Evolutionary conservation across 2,329 filamentous ascomycete genomes (phyloP).

Genomic region (Mycosphaerelloides madeirae): DNA sequence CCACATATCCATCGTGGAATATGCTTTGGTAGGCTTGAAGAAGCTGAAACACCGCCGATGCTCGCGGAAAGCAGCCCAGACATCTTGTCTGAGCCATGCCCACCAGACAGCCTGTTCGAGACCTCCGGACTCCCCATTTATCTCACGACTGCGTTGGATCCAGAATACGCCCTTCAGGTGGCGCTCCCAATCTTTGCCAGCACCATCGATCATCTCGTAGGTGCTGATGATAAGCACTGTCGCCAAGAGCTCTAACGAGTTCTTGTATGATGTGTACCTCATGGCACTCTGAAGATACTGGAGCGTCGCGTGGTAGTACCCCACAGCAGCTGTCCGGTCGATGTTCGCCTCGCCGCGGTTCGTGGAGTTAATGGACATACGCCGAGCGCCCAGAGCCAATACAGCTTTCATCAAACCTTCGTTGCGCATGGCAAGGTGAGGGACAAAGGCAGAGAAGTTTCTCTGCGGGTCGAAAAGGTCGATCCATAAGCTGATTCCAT

Average conservation of each 20-base stretch:
- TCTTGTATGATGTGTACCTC: conserved; percentile 54
- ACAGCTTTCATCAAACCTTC: conserved; percentile 55
- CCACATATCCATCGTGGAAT: conserved; percentile 46
- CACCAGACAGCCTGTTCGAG: conserved; percentile 59
- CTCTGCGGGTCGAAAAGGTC: conserved; percentile 43
- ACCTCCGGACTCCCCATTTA: conserved; percentile 55
- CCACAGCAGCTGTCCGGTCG: conserved; percentile 34
- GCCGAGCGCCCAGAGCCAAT: conserved; percentile 52
- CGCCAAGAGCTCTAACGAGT: conserved; percentile 54
- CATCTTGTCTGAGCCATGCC: conserved; percentile 62
- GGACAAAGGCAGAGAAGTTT: conserved; percentile 37
- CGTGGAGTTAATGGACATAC: conserved; percentile 41
- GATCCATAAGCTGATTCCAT: conserved; percentile 36
- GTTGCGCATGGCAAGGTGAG: conserved; percentile 47
- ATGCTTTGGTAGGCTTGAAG: conserved; percentile 51
- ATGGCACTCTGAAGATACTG: conserved; percentile 59
- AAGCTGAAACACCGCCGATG: conserved; percentile 53
- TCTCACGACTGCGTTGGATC: conserved; percentile 59
- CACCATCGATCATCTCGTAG: conserved; percentile 62
- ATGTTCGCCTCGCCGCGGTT: conserved; percentile 23
- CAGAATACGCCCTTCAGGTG: conserved; percentile 63
- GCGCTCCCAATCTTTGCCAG: conserved; percentile 55
- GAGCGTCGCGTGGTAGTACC: conserved; percentile 60
- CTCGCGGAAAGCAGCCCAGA: conserved; percentile 61
- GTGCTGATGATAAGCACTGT: conserved; percentile 58